Base-by-base conservation (phyloP, 2,329 filamentous ascomycete genomes). In the Curvularia hawaiiensis region DNA sequence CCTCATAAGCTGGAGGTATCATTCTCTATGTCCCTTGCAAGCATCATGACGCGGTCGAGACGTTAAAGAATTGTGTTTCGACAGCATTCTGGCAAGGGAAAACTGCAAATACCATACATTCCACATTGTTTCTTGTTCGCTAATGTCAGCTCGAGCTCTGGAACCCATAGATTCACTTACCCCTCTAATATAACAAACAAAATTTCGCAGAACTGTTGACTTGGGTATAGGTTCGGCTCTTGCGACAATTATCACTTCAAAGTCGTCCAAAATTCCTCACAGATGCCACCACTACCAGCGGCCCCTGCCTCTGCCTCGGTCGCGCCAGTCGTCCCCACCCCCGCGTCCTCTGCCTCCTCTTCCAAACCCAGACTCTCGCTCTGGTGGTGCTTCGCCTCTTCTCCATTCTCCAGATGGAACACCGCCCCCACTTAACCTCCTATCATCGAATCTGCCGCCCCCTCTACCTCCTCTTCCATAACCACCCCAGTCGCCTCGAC, bases 391-490 rank as follows among this genome's bases (percentile, higher is more conserved):
- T 69, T 90, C 87, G 0, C 88, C 88, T 63, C 88, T 82, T 61
- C 85, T 82, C 88, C 88, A 90, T 67, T 90, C 88, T 1, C 87
- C 88, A 43, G 75, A 75, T 0, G 85, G 82, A 4, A 82, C 65
- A 69, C 74, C 78, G 69, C 53, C 51, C 22, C 72, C 55, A 74
- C 78, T 41, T 74, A 74, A 69, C 78, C 77, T 63, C 50, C 79
- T 74, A 18, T 69, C 65, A 10, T 69, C 66, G 20, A 59, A 70
- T 52, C 70, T 60, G 35, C 35, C 35, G 16, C 35, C 68, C 58
- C 72, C 73, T 16, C 76, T 71, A 20, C 78, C 75, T 8, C 76
- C 72, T 51, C 77, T 77, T 2, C 67, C 69, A 56, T 61, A 73
- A 16, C 55, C 55, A 8, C 55, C 51, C 20, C 53, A 58, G 46